Evolutionary conservation across 371 early-diverging fungal genomes (phyloP).

Genomic region (Paraphysoderma sedebokerense): DNA sequence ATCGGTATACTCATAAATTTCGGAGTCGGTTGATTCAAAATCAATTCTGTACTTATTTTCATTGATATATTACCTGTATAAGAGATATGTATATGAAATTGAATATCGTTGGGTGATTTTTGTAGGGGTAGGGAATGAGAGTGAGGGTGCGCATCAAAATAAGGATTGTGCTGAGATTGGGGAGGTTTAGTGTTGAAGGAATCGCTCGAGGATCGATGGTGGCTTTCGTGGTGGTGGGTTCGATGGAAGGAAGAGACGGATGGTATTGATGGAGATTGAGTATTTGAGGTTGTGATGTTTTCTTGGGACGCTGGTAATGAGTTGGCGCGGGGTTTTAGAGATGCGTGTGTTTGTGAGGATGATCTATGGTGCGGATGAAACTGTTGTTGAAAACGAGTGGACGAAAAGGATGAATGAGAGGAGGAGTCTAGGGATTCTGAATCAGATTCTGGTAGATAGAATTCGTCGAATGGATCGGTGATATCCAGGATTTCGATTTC

Average conservation of each 20-base stretch:
- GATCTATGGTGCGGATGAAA: no score
- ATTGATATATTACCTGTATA: conserved; percentile 74
- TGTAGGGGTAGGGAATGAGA: conserved; percentile 11
- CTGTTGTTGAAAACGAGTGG: no score
- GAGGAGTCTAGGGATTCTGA: no score
- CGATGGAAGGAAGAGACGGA: neutral
- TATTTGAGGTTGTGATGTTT: no score
- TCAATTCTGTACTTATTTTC: neutral
- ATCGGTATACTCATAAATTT: neutral
- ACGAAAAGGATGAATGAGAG: no score
- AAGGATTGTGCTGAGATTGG: no score
- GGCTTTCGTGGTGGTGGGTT: neutral
- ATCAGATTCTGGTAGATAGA: conserved; percentile 60
- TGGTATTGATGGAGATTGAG: neutral
- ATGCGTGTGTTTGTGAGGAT: no score
- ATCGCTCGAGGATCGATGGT: neutral
- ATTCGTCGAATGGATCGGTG: conserved; percentile 75
- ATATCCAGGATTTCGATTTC: conserved; percentile 61
- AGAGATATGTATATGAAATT: conserved; percentile 46
- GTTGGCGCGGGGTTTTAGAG: no score
- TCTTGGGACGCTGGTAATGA: no score
- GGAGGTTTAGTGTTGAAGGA: no score
- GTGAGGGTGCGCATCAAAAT: no score
- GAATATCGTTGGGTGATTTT: conserved; percentile 38
- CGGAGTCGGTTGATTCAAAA: neutral